Conservation (phyloP, 2,329 filamentous ascomycete species). For the Remersonia thermophila region DNA sequence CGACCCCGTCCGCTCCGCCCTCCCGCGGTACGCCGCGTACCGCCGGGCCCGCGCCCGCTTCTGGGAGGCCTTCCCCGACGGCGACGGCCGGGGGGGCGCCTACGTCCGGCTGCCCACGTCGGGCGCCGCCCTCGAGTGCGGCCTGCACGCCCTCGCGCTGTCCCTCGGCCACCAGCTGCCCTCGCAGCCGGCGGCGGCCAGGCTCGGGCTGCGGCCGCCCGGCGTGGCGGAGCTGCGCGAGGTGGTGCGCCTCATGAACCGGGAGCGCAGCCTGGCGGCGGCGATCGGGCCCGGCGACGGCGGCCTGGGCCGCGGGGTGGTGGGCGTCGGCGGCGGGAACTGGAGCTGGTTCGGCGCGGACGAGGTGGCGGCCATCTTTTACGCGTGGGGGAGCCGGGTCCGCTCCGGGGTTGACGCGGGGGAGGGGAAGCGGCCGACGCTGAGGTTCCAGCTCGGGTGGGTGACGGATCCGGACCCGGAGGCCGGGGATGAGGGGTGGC, state of each 20-base stretch:
- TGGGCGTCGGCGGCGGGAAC: background rate
- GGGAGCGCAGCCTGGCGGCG: too few relatives aligned
- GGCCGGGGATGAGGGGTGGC: constrained; percentile 7
- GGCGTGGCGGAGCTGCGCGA: too few relatives aligned
- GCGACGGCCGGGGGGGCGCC: background rate
- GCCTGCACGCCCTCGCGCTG: constrained; percentile 9
- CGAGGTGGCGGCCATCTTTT: constrained; percentile 11
- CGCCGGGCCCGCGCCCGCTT: constrained; percentile 11
- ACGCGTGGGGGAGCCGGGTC: constrained; percentile 9
- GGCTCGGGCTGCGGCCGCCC: background rate
- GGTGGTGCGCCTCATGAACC: too few relatives aligned
- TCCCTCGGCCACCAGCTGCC: constrained; percentile 8
- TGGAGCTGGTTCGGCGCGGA: constrained; percentile 9
- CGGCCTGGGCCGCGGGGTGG: too few relatives aligned
- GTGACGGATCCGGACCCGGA: constrained; percentile 1
- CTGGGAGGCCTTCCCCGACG: constrained; percentile 11
- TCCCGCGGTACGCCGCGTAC: constrained; percentile 11
- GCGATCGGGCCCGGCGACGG: too few relatives aligned
- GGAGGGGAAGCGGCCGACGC: background rate
- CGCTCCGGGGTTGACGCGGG: background rate
- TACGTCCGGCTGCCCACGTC: constrained; percentile 11
- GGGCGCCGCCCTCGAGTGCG: constrained; percentile 11
- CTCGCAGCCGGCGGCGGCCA: background rate
- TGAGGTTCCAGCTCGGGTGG: constrained; percentile 13
- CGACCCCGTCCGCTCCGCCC: constrained; percentile 1